Evolutionary conservation across 306 rosid genomes (phyloP), one percentile per base, ranked within the genome.

Genomic region (Rubus parviflorus): DNA sequence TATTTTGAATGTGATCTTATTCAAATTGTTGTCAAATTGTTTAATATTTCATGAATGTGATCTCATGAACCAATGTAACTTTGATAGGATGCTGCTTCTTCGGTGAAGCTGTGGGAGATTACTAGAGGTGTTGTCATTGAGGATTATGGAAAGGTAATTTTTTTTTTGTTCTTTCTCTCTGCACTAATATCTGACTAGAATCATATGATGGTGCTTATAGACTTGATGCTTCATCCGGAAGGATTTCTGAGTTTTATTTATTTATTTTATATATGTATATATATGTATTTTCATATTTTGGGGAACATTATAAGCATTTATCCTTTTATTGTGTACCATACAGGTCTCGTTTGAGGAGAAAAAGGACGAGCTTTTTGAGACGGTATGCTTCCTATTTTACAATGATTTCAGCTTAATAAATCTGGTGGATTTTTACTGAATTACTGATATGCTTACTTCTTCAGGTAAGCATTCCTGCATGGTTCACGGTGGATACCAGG

Each of bases 101-200:
- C 98, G 37, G 99, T 96, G 74, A 96, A 96, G 87, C 87, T 96
- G 74, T 96, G 99, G 99, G 99, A 96, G 92, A 85, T 96, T 69
- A 96, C 99, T 45, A 91, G 85, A 83, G 98, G 99, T 68, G 81
- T 80, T 75, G 91, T 96, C 58, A 82, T 96, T 84, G 94, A 87
- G 83, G 93, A 92, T 88, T 96, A 86, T 67, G 98, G 99, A 83
- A 91, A 96, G 99, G 99, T 96, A 35, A 51, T 79, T 77, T 22
- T 64, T 51, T 64, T 15, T 75, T 30, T 30, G 35, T 63, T 76
- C 64, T 77, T 85, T 64, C 41, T 71, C 41, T 75, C 51, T 72
- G 38, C 75, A 70, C 20, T 62, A 40, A 46, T 65, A 43, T 76
- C 80, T 51, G 62, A 68, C 71, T 75, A 71, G 53, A 75, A 30